Base-by-base conservation (phyloP, 23 red algal species). In the Gracilaria vermiculophylla region DNA sequence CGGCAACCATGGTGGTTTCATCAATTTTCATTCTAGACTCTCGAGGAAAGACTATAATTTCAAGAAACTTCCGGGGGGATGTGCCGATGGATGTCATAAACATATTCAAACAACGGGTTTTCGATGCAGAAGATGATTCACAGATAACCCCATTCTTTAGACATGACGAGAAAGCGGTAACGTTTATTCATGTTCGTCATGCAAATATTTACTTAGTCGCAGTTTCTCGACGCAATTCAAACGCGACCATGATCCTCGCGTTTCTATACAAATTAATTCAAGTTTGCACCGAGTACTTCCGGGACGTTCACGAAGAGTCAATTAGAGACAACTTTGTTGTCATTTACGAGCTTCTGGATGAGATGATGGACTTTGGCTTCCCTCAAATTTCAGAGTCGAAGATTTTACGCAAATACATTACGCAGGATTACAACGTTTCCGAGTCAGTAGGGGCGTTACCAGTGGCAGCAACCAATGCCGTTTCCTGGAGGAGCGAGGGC, bases 311-410 rank as follows among this genome's bases (percentile, higher is more conserved):
- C 34, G 97, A 99, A 86, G 97, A 99, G 73, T 93, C 97, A 49
- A 87, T 99, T 16, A 85, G 93, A 48, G 97, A 99, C 36, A 99
- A 99, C 60, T 99, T 99, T 76, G 97, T 99, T 2, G 62, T 99
- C 62, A 94, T 99, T 47, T 99, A 99, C 71, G 97, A 99, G 53
- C 89, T 99, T 36, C 86, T 99, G 9, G 97, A 99, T 43, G 97
- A 99, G 72, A 95, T 99, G 97, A 95, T 95, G 97, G 97, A 99
- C 73, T 99, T 92, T 45, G 97, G 97, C 41, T 95, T 89, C 69
- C 97, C 93, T 53, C 97, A 99, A 54, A 89, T 92, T 42, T 92
- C 97, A 13, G 97, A 99, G 51, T 76, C 91, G 12, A 93, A 94
- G 16, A 87, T 99, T 31, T 82, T 99, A 13, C 81, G 87, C 27